Conservation (phyloP, 352 stramenopile species). For the Aphanomyces astaci region DNA sequence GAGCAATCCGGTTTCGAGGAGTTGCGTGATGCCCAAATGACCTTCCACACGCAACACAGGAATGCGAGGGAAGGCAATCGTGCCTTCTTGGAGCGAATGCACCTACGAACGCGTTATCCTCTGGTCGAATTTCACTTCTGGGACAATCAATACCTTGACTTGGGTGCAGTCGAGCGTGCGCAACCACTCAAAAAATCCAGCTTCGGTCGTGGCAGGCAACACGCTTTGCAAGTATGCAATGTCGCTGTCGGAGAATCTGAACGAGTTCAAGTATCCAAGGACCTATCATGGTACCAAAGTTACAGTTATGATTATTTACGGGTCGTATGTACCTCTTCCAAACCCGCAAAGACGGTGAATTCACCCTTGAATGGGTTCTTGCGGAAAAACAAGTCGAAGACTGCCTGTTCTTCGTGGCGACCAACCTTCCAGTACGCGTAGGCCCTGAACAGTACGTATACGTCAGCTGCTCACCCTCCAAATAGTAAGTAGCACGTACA, state of each 20-base stretch:
- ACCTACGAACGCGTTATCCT: background rate
- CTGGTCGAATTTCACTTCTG: background rate
- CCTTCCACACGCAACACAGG: slow-evolving; percentile 91
- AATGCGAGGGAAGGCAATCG: slow-evolving; percentile 94
- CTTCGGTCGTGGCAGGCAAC: slow-evolving; percentile 75
- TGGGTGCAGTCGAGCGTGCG: slow-evolving; percentile 86
- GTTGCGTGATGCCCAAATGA: slow-evolving; percentile 90
- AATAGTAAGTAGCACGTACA: too few relatives aligned
- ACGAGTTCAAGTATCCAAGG: slow-evolving; percentile 90
- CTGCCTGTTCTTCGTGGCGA: slow-evolving; percentile 87
- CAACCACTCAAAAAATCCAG: slow-evolving; percentile 95
- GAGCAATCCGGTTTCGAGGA: slow-evolving; percentile 97
- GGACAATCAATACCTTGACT: slow-evolving; percentile 87
- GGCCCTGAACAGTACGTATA: slow-evolving; percentile 80
- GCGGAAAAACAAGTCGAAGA: slow-evolving; percentile 98
- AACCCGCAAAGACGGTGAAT: slow-evolving; percentile 91
- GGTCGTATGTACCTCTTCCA: slow-evolving; percentile 61
- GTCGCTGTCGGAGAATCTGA: slow-evolving; percentile 90
- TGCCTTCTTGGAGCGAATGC: slow-evolving; percentile 71
- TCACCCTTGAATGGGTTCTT: slow-evolving; percentile 99
- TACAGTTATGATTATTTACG: slow-evolving; percentile 17
- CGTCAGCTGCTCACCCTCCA: too few relatives aligned
- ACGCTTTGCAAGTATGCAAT: slow-evolving; percentile 91
- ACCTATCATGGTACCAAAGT: slow-evolving; percentile 32
- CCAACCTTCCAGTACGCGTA: slow-evolving; percentile 98